Conservation (phyloP, 441 rosid genomes). For the Breynia disticha region DNA sequence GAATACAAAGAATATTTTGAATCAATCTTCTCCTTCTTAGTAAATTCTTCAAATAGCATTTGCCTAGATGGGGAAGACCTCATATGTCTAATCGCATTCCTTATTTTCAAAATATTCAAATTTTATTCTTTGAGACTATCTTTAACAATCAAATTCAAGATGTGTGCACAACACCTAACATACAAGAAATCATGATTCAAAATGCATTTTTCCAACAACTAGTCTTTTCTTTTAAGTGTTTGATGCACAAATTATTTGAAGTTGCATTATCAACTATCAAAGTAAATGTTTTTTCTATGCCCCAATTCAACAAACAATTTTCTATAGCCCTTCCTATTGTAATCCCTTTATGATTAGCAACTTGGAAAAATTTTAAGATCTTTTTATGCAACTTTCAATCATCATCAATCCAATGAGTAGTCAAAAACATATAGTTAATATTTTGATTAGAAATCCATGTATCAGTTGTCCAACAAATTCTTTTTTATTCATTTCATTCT, state of each 20-base stretch:
- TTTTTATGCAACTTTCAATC: conserved; percentile 2
- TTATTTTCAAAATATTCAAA: background rate
- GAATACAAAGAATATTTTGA: background rate
- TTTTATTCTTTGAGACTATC: background rate
- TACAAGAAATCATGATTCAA: background rate
- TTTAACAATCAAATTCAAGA: background rate
- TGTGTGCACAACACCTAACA: background rate
- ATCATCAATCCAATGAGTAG: conserved; percentile 3
- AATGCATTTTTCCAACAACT: background rate
- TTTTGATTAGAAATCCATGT: background rate
- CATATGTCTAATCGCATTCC: background rate
- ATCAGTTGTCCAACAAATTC: background rate
- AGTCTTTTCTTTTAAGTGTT: background rate
- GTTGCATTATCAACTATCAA: conserved; percentile 1
- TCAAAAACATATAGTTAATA: background rate
- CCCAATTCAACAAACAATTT: background rate
- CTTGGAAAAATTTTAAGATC: background rate
- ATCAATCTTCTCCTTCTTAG: background rate
- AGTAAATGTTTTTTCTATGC: background rate
- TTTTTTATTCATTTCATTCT: background rate
- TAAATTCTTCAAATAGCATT: background rate
- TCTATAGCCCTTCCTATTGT: background rate
- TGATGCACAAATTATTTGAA: background rate
- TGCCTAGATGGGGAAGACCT: background rate
- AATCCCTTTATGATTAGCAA: background rate